Evolutionary conservation across 2,329 filamentous ascomycete species (phyloP).

Genomic region (Helminthosporium solani): DNA sequence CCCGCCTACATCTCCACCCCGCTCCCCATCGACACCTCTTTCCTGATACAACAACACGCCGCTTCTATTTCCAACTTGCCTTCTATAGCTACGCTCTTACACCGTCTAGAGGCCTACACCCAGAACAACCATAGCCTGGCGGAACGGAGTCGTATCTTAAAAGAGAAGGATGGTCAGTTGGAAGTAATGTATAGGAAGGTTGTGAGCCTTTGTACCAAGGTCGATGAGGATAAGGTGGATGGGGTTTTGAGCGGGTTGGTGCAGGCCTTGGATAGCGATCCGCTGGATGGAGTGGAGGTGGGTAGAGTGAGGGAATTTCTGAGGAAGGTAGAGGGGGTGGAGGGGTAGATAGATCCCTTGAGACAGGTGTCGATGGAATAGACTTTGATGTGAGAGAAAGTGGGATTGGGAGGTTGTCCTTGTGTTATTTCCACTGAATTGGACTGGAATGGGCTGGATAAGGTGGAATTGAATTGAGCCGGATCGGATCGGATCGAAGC

Average conservation of each 20-base stretch:
- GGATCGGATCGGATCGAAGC: too few relatives aligned
- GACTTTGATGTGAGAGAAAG: too few relatives aligned
- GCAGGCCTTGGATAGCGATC: constrained; percentile 85
- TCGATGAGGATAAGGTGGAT: constrained; percentile 77
- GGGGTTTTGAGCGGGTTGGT: constrained; percentile 75
- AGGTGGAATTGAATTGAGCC: too few relatives aligned
- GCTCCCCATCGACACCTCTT: constrained; percentile 21
- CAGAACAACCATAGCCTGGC: constrained; percentile 67
- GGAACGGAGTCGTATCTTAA: constrained; percentile 68
- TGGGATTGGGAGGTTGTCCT: too few relatives aligned
- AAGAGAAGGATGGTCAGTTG: constrained; percentile 77
- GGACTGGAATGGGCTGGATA: too few relatives aligned
- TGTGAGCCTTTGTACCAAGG: constrained; percentile 81
- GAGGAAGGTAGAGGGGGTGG: constrained; percentile 69
- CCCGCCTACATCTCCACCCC: constrained; percentile 30
- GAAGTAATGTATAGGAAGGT: constrained; percentile 87
- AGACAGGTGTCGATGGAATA: too few relatives aligned
- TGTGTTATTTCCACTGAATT: too few relatives aligned
- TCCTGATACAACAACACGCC: constrained; percentile 39
- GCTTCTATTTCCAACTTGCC: constrained; percentile 41
- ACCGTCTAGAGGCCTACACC: constrained; percentile 69
- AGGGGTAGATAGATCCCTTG: too few relatives aligned
- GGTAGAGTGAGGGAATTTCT: constrained; percentile 76
- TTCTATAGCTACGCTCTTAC: constrained; percentile 52
- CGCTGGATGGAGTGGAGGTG: constrained; percentile 68